A percentile compares a stretch with the other conserved stretches of the same genome.
Evolutionary conservation across 1,139 yeast genomes (phyloP).

Genomic region (Yamadazyma aaseri): DNA sequence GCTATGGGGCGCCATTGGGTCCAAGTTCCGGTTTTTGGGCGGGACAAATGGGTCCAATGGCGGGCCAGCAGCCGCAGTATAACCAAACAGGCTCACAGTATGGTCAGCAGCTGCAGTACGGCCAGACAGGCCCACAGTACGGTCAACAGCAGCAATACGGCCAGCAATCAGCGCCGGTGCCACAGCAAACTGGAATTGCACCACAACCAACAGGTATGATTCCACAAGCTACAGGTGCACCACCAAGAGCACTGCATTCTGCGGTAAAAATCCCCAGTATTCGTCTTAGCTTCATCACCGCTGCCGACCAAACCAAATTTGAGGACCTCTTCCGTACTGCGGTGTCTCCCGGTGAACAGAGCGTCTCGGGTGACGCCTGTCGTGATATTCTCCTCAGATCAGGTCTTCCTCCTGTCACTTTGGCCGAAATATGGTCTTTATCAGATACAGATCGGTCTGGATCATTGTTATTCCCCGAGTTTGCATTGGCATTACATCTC

Average conservation of each 20-base stretch:
- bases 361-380: constrained; percentile 77
- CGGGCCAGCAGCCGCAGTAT: constrained; percentile 4
- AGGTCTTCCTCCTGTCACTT: constrained; percentile 67
- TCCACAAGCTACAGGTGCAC: constrained; percentile 28
- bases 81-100: constrained; percentile 3
- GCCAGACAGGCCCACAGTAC: background rate
- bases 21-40: constrained; percentile 17
- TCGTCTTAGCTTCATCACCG: constrained; percentile 79
- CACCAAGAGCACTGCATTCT: constrained; percentile 26
- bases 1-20: constrained; percentile 13
- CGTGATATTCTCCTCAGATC: constrained; percentile 79
- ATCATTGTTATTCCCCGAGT: constrained; percentile 84
- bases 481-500: constrained; percentile 87
- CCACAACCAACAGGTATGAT: constrained; percentile 26
- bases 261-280: constrained; percentile 66
- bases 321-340: constrained; percentile 78
- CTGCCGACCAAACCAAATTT: constrained; percentile 81
- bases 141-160: constrained; percentile 17
- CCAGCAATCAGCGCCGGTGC: constrained; percentile 4
- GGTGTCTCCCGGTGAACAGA: constrained; percentile 72
- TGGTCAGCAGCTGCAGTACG: background rate
- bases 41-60: background rate
- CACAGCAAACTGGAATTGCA: constrained; percentile 22
- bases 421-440: constrained; percentile 89
- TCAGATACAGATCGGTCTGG: constrained; percentile 90